Percentiles rank a stretch among this genome's conserved stretches.
phyloP scores from a whole-genome alignment of 371 early-diverging fungal species.

The Mortierella sp. region DNA sequence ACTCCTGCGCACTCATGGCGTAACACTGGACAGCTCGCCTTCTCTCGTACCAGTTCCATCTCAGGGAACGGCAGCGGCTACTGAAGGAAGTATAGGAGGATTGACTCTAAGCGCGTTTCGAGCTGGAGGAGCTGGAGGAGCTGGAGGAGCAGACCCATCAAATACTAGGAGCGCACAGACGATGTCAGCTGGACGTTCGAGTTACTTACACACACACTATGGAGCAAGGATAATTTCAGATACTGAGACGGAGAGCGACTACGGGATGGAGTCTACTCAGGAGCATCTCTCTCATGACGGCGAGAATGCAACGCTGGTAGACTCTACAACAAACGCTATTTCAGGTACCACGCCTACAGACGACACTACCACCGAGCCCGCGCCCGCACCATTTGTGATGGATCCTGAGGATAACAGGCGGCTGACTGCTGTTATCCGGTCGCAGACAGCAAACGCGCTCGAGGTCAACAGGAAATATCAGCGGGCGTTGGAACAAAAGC shows the following conservation, averaged over 20 bases:
- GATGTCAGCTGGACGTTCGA: neutral
- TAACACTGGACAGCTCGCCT: conserved; percentile 7
- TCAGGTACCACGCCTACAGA: neutral
- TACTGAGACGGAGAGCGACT: neutral
- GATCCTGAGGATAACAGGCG: conserved; percentile 18
- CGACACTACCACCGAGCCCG: neutral
- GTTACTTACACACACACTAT: neutral
- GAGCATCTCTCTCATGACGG: neutral
- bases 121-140: neutral
- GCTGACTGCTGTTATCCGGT: conserved; percentile 25
- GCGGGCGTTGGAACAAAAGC: conserved; percentile 17
- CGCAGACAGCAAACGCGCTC: conserved; percentile 20
- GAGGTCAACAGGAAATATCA: conserved; percentile 33
- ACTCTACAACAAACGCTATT: no score
- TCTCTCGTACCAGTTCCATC: neutral
- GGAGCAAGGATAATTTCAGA: neutral
- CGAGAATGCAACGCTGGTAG: neutral
- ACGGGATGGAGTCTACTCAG: neutral
- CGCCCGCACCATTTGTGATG: neutral
- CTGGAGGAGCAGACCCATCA: neutral
- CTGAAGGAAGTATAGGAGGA: neutral
- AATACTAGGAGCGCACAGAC: neutral
- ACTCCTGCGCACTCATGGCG: conserved; percentile 21
- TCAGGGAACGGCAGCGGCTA: neutral
- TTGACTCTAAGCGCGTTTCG: neutral